phyloP scores from a whole-genome alignment of 169 alveolate species.

The Cryptosporidium baileyi region DNA sequence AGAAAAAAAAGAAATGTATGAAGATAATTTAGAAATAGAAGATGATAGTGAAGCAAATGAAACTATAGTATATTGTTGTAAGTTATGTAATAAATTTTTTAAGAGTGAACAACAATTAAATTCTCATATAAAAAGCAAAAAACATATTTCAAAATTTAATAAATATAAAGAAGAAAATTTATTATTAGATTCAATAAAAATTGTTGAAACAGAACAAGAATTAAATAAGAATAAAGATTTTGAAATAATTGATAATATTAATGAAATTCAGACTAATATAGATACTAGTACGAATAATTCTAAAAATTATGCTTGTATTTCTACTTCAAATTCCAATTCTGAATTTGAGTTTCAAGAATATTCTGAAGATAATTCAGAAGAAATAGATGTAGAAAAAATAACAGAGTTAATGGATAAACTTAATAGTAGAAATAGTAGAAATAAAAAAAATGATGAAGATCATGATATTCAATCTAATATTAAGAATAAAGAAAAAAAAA shows the following conservation, averaged over 20 bases:
- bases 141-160: slow-evolving; percentile 72
- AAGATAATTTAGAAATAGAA: neutral
- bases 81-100: slow-evolving; percentile 76
- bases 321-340: slow-evolving; percentile 11
- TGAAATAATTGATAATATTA: neutral
- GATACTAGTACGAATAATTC: neutral
- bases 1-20: slow-evolving; percentile 21
- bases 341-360: neutral
- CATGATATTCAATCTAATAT: neutral
- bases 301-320: neutral
- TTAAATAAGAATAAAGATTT: neutral
- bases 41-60: neutral
- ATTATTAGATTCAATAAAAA: neutral
- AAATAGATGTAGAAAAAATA: neutral
- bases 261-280: neutral
- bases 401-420: slow-evolving; percentile 48
- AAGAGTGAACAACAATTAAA: slow-evolving; percentile 74
- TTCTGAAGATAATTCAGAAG: neutral
- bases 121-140: slow-evolving; percentile 78
- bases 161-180: neutral
- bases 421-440: neutral
- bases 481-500: neutral
- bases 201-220: neutral
- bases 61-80: slow-evolving; percentile 72
- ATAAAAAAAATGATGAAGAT: neutral